Percentiles rank a stretch among this genome's conserved stretches.
phyloP scores from a whole-genome alignment of 768 basidiomycete species.

The Leccinum imitatum region DNA sequence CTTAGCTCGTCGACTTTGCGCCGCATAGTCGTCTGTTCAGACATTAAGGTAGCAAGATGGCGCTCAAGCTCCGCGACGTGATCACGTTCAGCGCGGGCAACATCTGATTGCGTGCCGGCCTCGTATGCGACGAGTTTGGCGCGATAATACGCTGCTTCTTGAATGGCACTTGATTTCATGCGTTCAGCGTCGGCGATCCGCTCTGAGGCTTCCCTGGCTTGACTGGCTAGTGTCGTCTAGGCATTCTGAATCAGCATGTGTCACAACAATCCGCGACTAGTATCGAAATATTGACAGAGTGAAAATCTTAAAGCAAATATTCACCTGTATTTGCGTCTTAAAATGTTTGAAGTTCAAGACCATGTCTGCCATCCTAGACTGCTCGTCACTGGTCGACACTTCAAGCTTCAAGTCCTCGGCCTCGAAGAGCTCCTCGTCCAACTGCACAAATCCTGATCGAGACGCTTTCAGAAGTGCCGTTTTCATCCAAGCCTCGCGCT shows the following conservation, averaged over 20 bases:
- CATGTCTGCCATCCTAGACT: slow-evolving; percentile 62
- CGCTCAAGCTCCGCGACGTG: slow-evolving; percentile 74
- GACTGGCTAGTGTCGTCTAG: slow-evolving; percentile 71
- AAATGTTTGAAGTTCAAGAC: slow-evolving; percentile 85
- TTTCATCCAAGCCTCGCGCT: slow-evolving; percentile 84
- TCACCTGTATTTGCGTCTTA: slow-evolving; percentile 81
- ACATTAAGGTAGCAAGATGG: slow-evolving; percentile 58
- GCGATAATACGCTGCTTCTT: slow-evolving; percentile 95
- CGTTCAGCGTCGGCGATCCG: slow-evolving; percentile 79
- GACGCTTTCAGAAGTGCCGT: slow-evolving; percentile 74
- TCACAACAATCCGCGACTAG: background rate
- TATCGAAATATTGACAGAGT: background rate
- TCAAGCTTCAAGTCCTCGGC: slow-evolving; percentile 34
- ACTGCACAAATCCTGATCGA: slow-evolving; percentile 73
- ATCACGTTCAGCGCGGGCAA: slow-evolving; percentile 72
- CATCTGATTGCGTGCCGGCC: slow-evolving; percentile 59
- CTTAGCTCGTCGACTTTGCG: slow-evolving; percentile 68
- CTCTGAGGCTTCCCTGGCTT: slow-evolving; percentile 75
- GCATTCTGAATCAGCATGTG: slow-evolving; percentile 12
- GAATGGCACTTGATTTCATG: slow-evolving; percentile 70
- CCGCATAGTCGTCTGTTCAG: slow-evolving; percentile 65
- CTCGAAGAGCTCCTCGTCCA: slow-evolving; percentile 50
- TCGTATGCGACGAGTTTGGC: slow-evolving; percentile 92
- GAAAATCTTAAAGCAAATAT: slow-evolving; percentile 20
- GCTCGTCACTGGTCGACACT: slow-evolving; percentile 40